Evolutionary conservation across 2,329 filamentous ascomycete genomes (phyloP), one percentile per base, ranked within the genome.

Genomic region (Exophiala alcalophila): DNA sequence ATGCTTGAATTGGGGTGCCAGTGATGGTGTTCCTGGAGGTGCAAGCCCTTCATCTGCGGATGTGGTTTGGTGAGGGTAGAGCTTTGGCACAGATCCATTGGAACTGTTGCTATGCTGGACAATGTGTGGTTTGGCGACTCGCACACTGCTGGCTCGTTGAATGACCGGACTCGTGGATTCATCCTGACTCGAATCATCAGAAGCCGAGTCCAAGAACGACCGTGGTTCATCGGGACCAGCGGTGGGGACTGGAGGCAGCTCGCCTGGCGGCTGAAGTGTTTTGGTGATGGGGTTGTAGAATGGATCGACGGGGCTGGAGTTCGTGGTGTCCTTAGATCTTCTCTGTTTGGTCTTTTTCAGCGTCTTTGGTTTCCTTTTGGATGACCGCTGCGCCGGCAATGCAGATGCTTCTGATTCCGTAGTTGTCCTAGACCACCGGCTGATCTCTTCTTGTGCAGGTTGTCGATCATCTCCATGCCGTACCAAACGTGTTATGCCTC

Each of bases 141-240:
- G 52, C 8, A 53, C 53, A 36, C 53, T 56, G 46, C 51, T 57
- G 23, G 55, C 55, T 24, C 53, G 47, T 12, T 53, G 46, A 6
- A 57, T 28, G n/a, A 54, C 23, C 5, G 51, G 49, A 19, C 39
- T 39, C 9, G 28, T 39, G 14, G 36, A 38, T 23, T 49, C 49
- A 5, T 38, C 48, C 23, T 48, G 40, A 31, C 37, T 39, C 3
- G 45, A 50, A 25, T 47, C 37, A 26, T 53, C 46, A 3, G 54
- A 51, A n/a, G 45, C 47, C 9, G 40, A 40, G 15, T 48, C 43
- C 20, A 49, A 50, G 19, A 49, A 53, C 9, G 52, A 45, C 19
- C 19, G 23, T 15, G 40, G 47, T 14, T 47, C 44, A n/a, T 38
- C 36, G 4, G 40, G 26, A 29, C 34, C 40, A 15, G 38, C 37